Conservation (phyloP, 1,139 yeast genomes). For the Saccharomyces hybrid region DNA sequence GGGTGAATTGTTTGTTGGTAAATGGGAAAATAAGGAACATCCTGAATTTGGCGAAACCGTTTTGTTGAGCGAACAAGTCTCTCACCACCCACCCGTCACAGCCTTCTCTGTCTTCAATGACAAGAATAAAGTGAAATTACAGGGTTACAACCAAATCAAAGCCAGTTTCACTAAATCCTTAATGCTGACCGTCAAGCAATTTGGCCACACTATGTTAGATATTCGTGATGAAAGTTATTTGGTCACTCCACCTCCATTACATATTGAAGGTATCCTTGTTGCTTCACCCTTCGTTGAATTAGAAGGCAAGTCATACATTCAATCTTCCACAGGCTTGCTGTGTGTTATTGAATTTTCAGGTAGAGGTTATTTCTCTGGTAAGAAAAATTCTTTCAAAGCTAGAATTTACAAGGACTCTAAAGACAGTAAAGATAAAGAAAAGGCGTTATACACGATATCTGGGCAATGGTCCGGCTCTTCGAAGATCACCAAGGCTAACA, state of each 20-base stretch:
- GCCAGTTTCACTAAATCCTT: constrained; percentile 66
- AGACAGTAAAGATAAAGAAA: constrained; percentile 43
- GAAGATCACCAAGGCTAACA: constrained; percentile 33
- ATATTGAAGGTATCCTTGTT: constrained; percentile 82
- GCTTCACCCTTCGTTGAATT: constrained; percentile 86
- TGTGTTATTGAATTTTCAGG: constrained; percentile 78
- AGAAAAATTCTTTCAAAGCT: constrained; percentile 85
- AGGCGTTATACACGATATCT: constrained; percentile 67
- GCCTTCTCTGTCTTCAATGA: constrained; percentile 76
- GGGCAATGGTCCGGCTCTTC: constrained; percentile 93
- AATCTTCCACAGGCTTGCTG: constrained; percentile 67
- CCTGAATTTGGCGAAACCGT: constrained; percentile 59
- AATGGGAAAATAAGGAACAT: constrained; percentile 54
- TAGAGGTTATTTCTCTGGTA: constrained; percentile 89
- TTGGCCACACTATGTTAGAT: constrained; percentile 76
- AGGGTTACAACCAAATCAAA: constrained; percentile 85
- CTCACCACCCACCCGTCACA: constrained; percentile 93
- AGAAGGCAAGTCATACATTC: constrained; percentile 77
- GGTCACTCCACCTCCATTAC: constrained; percentile 86
- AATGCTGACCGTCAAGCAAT: constrained; percentile 71
- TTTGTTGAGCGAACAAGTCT: constrained; percentile 79
- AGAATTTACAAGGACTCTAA: constrained; percentile 54
- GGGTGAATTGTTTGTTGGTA: constrained; percentile 86
- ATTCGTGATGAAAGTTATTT: constrained; percentile 62
- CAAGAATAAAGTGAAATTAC: constrained; percentile 55